A percentile compares a stretch with the other conserved stretches of the same genome.
These are phyloP conservation scores for Apiotrichum akiyoshidainum DNA, from an alignment of 1,284 basidiomycete species.

Conservation along the genomic window DNA sequence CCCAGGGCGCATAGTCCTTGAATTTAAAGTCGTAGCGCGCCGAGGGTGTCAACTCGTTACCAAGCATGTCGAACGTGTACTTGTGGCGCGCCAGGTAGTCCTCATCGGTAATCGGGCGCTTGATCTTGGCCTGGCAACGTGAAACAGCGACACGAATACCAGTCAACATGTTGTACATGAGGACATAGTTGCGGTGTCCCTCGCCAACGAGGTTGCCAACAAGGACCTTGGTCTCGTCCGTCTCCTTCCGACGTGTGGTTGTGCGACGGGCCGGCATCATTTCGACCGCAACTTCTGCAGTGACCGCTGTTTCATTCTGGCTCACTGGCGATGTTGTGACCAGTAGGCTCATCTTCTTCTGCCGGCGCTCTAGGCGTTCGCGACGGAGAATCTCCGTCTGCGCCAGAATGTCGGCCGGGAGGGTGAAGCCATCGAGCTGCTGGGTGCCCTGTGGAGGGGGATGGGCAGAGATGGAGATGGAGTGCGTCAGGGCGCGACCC, in stretches of 20 bases:
- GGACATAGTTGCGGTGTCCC: slow-evolving; percentile 94
- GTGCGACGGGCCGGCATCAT: slow-evolving; percentile 28
- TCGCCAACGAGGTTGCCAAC: slow-evolving; percentile 96
- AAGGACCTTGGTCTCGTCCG: slow-evolving; percentile 58
- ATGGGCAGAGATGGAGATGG: slow-evolving; percentile 10
- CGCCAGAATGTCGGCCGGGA: slow-evolving; percentile 63
- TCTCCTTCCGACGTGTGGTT: slow-evolving; percentile 16
- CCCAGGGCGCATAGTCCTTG: slow-evolving; percentile 98
- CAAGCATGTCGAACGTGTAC: slow-evolving; percentile 97
- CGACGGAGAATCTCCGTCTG: slow-evolving; percentile 77
- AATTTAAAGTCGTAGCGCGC: slow-evolving; percentile 86
- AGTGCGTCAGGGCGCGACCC: slow-evolving; percentile 9
- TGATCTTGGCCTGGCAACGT: slow-evolving; percentile 90
- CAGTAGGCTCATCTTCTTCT: slow-evolving; percentile 52
- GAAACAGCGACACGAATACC: slow-evolving; percentile 95
- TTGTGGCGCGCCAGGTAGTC: slow-evolving; percentile 91
- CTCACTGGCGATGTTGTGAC: not conserved
- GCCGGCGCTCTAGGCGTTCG: slow-evolving; percentile 63
- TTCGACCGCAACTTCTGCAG: slow-evolving; percentile 49
- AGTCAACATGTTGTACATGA: slow-evolving; percentile 99
- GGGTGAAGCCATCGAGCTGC: slow-evolving; percentile 10
- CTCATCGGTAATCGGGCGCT: slow-evolving; percentile 74
- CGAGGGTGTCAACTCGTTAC: slow-evolving; percentile 94
- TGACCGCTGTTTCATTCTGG: slow-evolving; percentile 42
- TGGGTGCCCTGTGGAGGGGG: not conserved